phyloP scores from a whole-genome alignment of 108 stramenopile genomes.

The Nitzschia inconspicua region DNA sequence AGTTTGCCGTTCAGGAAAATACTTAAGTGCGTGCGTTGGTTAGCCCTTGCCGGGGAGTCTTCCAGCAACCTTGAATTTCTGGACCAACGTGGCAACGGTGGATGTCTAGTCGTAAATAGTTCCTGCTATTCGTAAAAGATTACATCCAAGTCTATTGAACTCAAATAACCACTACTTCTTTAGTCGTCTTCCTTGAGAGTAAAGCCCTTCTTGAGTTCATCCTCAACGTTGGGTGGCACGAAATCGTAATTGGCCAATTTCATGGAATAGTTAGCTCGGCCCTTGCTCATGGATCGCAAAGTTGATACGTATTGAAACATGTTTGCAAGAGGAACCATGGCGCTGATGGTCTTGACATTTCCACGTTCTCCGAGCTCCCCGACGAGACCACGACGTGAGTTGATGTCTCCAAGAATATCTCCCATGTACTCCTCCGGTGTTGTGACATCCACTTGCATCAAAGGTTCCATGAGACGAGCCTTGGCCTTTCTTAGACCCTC shows the following conservation, averaged over 20 bases:
- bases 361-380: constrained; percentile 94
- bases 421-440: constrained; percentile 99
- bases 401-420: constrained; percentile 97
- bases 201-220: constrained; percentile 79
- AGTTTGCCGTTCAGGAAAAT: too few relatives aligned
- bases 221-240: constrained; percentile 90
- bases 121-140: not conserved
- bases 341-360: constrained; percentile 91
- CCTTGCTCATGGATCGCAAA: constrained; percentile 93
- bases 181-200: constrained; percentile 66
- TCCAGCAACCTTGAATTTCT: not conserved
- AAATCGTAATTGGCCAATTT: constrained; percentile 95
- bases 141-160: not conserved
- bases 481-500: constrained; percentile 96
- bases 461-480: constrained; percentile 96
- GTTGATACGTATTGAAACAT: constrained; percentile 99
- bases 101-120: not conserved
- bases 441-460: constrained; percentile 97
- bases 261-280: constrained; percentile 97
- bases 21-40: too few relatives aligned
- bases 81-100: not conserved
- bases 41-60: too few relatives aligned
- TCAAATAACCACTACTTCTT: not conserved
- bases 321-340: constrained; percentile 93
- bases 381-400: constrained; percentile 94